phyloP scores from a whole-genome alignment of 2,329 filamentous ascomycete genomes.

The Fusarium sp. region DNA sequence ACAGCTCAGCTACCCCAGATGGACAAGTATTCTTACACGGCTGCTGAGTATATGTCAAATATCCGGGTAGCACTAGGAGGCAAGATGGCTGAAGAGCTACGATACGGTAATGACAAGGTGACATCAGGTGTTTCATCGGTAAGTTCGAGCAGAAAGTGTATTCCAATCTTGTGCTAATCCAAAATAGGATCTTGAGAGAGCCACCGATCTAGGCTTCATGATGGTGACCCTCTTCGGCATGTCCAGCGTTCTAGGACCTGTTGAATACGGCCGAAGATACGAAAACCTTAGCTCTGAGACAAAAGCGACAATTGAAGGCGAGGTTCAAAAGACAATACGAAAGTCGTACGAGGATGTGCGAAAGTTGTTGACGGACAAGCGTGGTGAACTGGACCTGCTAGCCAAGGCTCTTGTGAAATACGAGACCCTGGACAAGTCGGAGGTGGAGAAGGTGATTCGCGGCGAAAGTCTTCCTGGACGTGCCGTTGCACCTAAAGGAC shows the following conservation, averaged over 20 bases:
- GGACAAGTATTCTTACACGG: constrained; percentile 91
- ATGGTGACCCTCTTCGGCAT: constrained; percentile 94
- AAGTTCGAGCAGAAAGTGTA: constrained; percentile 54
- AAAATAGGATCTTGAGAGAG: constrained; percentile 80
- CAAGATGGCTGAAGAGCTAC: constrained; percentile 90
- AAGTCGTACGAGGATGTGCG: constrained; percentile 82
- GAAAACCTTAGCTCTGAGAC: constrained; percentile 86
- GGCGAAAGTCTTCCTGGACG: constrained; percentile 85
- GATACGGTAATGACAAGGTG: constrained; percentile 91
- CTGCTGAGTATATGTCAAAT: constrained; percentile 82
- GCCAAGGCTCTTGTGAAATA: constrained; percentile 93
- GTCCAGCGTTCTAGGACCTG: constrained; percentile 87
- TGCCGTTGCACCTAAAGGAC: constrained; percentile 66
- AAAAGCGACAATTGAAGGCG: constrained; percentile 85
- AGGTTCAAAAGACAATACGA: constrained; percentile 87
- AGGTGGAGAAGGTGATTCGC: constrained; percentile 90
- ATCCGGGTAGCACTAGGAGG: constrained; percentile 88
- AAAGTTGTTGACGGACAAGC: constrained; percentile 78
- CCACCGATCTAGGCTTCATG: constrained; percentile 84
- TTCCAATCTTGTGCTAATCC: constrained; percentile 46
- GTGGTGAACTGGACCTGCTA: constrained; percentile 87
- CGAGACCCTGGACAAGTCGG: constrained; percentile 88
- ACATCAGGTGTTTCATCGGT: constrained; percentile 87
- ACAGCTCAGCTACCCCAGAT: constrained; percentile 91
- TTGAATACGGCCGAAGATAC: constrained; percentile 88